A percentile compares a stretch with the other conserved stretches of the same genome.
These are phyloP conservation scores for Begonia peltatifolia DNA, from an alignment of 306 rosid genomes.

Conservation along the genomic window DNA sequence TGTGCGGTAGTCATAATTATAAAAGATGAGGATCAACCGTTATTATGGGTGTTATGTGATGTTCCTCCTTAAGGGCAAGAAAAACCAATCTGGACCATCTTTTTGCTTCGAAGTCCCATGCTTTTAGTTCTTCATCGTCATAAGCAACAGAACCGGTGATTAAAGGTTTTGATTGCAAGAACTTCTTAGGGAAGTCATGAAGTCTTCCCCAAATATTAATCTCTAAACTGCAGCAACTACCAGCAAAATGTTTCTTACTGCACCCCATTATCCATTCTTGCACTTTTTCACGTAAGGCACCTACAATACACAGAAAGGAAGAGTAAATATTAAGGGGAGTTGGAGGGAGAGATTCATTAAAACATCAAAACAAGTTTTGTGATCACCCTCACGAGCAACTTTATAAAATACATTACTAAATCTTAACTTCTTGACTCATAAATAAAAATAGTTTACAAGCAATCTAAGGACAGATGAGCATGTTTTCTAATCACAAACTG, in stretches of 20 bases:
- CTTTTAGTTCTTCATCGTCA: slow-evolving; percentile 62
- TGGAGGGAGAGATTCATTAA: background rate
- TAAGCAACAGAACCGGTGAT: slow-evolving; percentile 29
- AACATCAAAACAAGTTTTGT: background rate
- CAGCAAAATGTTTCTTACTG: slow-evolving; percentile 38
- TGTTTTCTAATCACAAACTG: too few species aligned
- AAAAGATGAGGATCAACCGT: slow-evolving; percentile 31
- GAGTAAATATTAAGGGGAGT: slow-evolving; percentile 9
- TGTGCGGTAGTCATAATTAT: background rate
- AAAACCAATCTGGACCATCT: slow-evolving; percentile 89
- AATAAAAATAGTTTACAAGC: too few species aligned
- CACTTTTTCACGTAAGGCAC: slow-evolving; percentile 48
- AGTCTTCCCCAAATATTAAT: slow-evolving; percentile 45
- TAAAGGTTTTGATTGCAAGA: slow-evolving; percentile 19
- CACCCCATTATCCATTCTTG: slow-evolving; percentile 69
- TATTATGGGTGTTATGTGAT: slow-evolving; percentile 39
- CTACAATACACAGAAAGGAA: slow-evolving; percentile 22
- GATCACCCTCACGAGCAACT: too few species aligned
- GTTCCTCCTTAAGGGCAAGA: slow-evolving; percentile 46
- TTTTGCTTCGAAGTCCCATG: slow-evolving; percentile 80
- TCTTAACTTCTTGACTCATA: too few species aligned
- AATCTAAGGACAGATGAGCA: too few species aligned
- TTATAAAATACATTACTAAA: too few species aligned
- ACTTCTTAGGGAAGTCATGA: slow-evolving; percentile 52
- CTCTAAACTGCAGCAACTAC: slow-evolving; percentile 34